These are phyloP conservation scores for Stemphylium vesicarium DNA, from an alignment of 2,329 filamentous ascomycete genomes.

Conservation along the genomic window DNA sequence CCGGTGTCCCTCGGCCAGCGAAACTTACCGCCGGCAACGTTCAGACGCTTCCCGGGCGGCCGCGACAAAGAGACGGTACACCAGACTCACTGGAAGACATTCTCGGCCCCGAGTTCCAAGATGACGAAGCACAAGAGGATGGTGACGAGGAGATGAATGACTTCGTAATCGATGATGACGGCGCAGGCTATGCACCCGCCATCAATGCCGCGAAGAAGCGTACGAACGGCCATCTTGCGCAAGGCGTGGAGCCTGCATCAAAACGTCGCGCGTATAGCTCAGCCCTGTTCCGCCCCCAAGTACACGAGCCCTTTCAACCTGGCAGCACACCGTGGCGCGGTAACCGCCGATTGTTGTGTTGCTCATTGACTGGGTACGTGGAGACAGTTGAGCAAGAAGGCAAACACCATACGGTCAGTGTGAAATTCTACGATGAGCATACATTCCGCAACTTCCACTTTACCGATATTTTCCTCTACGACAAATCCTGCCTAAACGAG, in stretches of 20 bases:
- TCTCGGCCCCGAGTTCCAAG: conserved; percentile 66
- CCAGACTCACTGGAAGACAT: conserved; percentile 83
- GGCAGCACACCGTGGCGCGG: conserved; percentile 96
- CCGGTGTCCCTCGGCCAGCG: conserved; percentile 63
- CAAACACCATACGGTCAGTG: conserved; percentile 85
- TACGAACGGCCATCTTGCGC: conserved; percentile 56
- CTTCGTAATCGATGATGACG: conserved; percentile 95
- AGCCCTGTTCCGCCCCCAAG: conserved; percentile 63
- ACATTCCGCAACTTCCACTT: conserved; percentile 95
- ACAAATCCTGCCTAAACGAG: conserved; percentile 90
- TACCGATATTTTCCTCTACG: conserved; percentile 93
- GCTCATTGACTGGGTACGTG: conserved; percentile 92
- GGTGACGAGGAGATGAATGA: conserved; percentile 62
- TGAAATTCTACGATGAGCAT: conserved; percentile 96
- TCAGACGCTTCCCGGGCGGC: conserved; percentile 58
- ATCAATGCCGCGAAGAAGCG: conserved; percentile 70
- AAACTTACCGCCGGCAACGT: conserved; percentile 63
- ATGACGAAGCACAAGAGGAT: conserved; percentile 55
- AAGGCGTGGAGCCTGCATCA: conserved; percentile 50
- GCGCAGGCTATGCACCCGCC: conserved; percentile 77
- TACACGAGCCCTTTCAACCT: conserved; percentile 88
- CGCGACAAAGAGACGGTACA: conserved; percentile 62
- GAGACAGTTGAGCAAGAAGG: conserved; percentile 98
- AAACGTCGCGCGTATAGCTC: conserved; percentile 60
- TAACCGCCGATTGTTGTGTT: conserved; percentile 88